These are phyloP conservation scores for Backusella australiensis DNA, from an alignment of 192 early-diverging fungal genomes.

Conservation along the genomic window DNA sequence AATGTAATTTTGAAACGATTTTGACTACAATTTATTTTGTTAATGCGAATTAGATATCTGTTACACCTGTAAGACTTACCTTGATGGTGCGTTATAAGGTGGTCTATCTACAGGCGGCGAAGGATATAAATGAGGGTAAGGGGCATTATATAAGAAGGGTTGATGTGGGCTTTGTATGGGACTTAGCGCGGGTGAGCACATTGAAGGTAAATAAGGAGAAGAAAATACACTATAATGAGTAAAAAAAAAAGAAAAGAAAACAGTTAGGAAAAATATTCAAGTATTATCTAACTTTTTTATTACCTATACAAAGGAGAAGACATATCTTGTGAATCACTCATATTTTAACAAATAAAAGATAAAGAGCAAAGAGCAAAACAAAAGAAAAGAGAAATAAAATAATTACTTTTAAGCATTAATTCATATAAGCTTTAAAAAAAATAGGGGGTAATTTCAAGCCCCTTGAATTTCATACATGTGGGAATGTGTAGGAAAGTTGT, in stretches of 20 bases:
- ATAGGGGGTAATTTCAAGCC: background rate
- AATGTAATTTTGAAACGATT: background rate
- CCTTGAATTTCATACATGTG: background rate
- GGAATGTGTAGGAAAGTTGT: background rate
- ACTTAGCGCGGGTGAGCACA: background rate
- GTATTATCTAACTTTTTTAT: background rate
- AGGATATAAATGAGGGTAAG: background rate
- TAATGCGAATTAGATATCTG: background rate
- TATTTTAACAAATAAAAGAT: background rate
- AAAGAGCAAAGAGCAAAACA: background rate
- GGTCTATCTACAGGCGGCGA: background rate
- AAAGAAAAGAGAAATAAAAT: background rate
- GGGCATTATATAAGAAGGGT: background rate
- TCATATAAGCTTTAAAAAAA: background rate
- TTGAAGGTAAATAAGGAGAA: background rate
- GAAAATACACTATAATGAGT: background rate
- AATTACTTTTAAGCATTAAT: background rate
- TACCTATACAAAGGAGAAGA: background rate
- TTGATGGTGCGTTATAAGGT: background rate
- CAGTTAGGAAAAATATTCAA: background rate
- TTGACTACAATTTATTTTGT: background rate
- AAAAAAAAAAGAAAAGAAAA: background rate
- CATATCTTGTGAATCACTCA: background rate
- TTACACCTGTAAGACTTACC: conserved; percentile 5
- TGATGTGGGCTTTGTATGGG: background rate